These are phyloP conservation scores for Aspergillus floridensis DNA, from an alignment of 2,329 filamentous ascomycete species.

Conservation along the genomic window DNA sequence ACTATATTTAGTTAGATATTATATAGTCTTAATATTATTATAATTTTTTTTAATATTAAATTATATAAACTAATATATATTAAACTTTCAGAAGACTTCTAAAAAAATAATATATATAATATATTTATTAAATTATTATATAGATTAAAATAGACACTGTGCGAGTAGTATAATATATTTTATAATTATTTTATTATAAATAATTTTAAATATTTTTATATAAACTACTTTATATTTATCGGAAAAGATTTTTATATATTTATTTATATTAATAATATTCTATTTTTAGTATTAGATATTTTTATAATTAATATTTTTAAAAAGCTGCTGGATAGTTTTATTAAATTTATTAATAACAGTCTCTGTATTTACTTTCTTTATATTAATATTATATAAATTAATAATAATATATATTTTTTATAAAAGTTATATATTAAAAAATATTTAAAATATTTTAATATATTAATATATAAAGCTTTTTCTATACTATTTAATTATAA, in stretches of 20 bases:
- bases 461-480: not conserved
- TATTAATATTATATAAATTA: not conserved
- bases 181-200: not conserved
- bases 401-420: not conserved
- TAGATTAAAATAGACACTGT: not conserved
- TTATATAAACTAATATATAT: not conserved
- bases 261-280: not conserved
- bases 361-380: not conserved
- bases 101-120: not conserved
- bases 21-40: not conserved
- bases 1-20: not conserved
- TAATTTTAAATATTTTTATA: not conserved
- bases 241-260: not conserved
- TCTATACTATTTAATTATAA: not conserved
- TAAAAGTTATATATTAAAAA: not conserved
- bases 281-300: not conserved
- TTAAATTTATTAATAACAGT: not conserved
- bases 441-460: not conserved
- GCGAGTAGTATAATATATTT: not conserved
- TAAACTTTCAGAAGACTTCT: not conserved
- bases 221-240: not conserved
- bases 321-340: not conserved
- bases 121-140: not conserved
- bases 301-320: not conserved
- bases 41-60: not conserved